phyloP scores from a whole-genome alignment of 257 asterid species.

The Przewalskia tangutica region DNA sequence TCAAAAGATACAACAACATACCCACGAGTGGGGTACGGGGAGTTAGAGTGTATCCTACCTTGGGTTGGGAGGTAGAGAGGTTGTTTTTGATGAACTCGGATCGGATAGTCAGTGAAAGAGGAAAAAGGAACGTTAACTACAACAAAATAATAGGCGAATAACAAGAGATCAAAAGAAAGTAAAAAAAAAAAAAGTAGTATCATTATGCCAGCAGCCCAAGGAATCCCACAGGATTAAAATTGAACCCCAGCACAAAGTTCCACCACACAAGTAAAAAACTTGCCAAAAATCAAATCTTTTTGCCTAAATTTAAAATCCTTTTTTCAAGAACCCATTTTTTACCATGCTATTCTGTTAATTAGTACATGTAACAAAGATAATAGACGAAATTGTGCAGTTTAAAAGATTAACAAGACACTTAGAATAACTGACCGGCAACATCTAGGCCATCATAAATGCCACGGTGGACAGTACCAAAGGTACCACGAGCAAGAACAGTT shows the following conservation, averaged over 20 bases:
- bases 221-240: neutral
- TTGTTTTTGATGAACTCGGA: too few relatives aligned
- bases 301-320: neutral
- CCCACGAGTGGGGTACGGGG: too few relatives aligned
- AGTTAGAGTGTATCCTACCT: too few relatives aligned
- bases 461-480: constrained; percentile 85
- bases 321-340: neutral
- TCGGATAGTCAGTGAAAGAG: too few relatives aligned
- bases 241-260: neutral
- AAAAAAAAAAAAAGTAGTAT: neutral
- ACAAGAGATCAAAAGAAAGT: neutral
- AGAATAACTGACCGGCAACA: constrained; percentile 61
- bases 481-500: constrained; percentile 69
- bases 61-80: too few relatives aligned
- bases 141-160: too few relatives aligned
- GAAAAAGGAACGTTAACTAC: too few relatives aligned
- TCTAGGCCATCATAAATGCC: constrained; percentile 76
- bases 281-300: neutral
- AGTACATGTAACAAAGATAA: neutral
- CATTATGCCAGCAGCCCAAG: neutral
- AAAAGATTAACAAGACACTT: neutral
- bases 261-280: neutral
- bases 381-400: neutral
- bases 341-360: neutral
- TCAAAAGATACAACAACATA: neutral